Conservation (phyloP, 192 early-diverging fungal species). For the Backusella parvicylindrica region DNA sequence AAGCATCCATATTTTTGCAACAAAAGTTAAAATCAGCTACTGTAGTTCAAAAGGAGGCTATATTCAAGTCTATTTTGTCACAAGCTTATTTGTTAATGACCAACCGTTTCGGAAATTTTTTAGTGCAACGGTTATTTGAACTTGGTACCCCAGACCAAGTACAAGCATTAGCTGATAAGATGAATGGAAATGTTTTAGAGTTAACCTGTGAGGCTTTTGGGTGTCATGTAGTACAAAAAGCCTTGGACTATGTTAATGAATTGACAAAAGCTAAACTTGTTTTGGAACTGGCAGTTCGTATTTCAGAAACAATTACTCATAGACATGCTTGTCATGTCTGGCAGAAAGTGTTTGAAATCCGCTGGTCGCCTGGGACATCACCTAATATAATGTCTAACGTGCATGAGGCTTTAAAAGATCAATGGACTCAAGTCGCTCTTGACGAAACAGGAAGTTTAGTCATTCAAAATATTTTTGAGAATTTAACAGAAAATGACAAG, state of each 20-base stretch:
- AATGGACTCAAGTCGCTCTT: constrained; percentile 66
- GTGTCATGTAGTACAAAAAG: constrained; percentile 79
- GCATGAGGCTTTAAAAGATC: constrained; percentile 50
- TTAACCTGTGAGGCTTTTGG: constrained; percentile 74
- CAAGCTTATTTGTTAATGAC: constrained; percentile 61
- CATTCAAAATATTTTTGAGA: constrained; percentile 77
- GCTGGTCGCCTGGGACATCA: constrained; percentile 48
- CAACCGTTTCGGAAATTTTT: constrained; percentile 77
- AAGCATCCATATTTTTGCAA: constrained; percentile 67
- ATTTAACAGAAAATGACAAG: constrained; percentile 63
- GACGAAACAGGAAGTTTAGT: constrained; percentile 78
- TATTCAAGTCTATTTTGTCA: constrained; percentile 57
- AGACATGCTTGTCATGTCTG: constrained; percentile 78
- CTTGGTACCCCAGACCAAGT: constrained; percentile 58
- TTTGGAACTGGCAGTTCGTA: constrained; percentile 56
- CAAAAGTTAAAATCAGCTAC: constrained; percentile 62
- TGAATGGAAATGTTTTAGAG: constrained; percentile 58
- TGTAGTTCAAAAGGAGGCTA: constrained; percentile 44
- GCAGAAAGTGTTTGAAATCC: constrained; percentile 76
- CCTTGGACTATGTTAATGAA: constrained; percentile 63
- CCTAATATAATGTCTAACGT: constrained; percentile 56
- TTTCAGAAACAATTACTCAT: constrained; percentile 71
- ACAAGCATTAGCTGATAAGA: constrained; percentile 48
- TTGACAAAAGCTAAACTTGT: constrained; percentile 54
- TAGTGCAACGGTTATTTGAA: constrained; percentile 70